These are phyloP conservation scores for Pythium brassicae DNA, from an alignment of 352 stramenopile genomes.

Conservation along the genomic window DNA sequence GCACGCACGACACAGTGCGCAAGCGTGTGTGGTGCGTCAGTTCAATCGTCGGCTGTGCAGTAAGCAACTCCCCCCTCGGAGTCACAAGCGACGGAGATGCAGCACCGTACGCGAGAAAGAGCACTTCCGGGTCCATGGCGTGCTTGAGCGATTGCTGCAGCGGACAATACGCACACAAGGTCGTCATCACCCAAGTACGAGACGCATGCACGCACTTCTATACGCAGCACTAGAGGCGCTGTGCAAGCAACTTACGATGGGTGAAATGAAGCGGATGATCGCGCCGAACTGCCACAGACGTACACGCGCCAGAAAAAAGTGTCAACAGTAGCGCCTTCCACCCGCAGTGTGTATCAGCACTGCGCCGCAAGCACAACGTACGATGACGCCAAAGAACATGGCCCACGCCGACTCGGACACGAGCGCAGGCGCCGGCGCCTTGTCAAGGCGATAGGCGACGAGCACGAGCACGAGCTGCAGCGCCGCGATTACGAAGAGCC, in stretches of 20 bases:
- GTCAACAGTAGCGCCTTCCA: background rate
- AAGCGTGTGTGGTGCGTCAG: background rate
- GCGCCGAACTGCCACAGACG: constrained; percentile 51
- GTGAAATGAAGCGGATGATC: constrained; percentile 74
- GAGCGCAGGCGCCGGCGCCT: constrained; percentile 50
- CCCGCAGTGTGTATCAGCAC: background rate
- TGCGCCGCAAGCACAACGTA: constrained; percentile 22
- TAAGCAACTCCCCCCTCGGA: too few species aligned
- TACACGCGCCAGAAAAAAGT: background rate
- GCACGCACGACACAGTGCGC: background rate
- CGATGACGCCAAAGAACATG: constrained; percentile 82
- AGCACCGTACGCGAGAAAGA: constrained; percentile 71
- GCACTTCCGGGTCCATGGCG: constrained; percentile 74
- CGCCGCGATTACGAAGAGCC: constrained; percentile 77
- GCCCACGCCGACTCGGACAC: constrained; percentile 81
- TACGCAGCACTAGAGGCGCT: background rate
- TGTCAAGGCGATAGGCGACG: constrained; percentile 76
- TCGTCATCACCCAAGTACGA: too few species aligned
- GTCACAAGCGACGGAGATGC: background rate
- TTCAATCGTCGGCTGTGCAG: background rate
- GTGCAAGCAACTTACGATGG: constrained; percentile 34
- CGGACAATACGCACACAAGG: background rate
- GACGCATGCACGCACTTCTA: constrained; percentile 1
- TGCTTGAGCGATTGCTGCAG: constrained; percentile 73
- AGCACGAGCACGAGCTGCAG: constrained; percentile 80